Conservation (phyloP, 2,329 filamentous ascomycete species). For the Boeremia lycopersici region DNA sequence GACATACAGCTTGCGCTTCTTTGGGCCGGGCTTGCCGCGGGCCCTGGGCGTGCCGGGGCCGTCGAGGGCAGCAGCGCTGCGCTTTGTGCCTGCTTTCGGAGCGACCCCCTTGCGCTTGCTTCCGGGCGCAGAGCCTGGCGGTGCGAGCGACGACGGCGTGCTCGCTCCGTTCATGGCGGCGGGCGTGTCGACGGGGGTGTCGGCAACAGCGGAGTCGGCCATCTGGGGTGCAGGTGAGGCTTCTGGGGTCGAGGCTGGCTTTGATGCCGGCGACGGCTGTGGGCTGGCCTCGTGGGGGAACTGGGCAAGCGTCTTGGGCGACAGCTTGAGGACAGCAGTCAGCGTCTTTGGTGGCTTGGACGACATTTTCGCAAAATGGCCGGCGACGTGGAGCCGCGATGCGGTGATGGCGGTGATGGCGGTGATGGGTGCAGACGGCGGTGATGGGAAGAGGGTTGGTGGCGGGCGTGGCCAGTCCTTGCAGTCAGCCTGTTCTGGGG, state of each 20-base stretch:
- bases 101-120: slow-evolving; percentile 80
- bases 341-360: slow-evolving; percentile 41
- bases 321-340: slow-evolving; percentile 43
- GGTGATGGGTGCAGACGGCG: slow-evolving; percentile 22
- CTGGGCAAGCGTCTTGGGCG: slow-evolving; percentile 35
- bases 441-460: slow-evolving; percentile 13
- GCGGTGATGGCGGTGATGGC: background rate
- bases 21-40: slow-evolving; percentile 88
- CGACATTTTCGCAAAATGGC: slow-evolving; percentile 39
- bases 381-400: slow-evolving; percentile 30
- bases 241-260: slow-evolving; percentile 46
- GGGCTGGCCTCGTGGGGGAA: slow-evolving; percentile 39
- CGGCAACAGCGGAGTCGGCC: slow-evolving; percentile 44
- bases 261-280: slow-evolving; percentile 33
- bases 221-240: slow-evolving; percentile 43
- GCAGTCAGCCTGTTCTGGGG: slow-evolving; percentile 20
- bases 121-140: slow-evolving; percentile 55
- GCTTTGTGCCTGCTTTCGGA: slow-evolving; percentile 68
- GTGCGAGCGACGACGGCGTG: slow-evolving; percentile 50
- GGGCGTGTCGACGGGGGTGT: slow-evolving; percentile 52
- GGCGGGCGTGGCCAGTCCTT: slow-evolving; percentile 2
- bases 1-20: slow-evolving; percentile 88
- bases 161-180: slow-evolving; percentile 38
- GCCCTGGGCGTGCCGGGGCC: slow-evolving; percentile 62
- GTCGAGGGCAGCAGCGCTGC: slow-evolving; percentile 62